phyloP scores from a whole-genome alignment of 768 basidiomycete genomes.

The Crassisporium funariophilum region DNA sequence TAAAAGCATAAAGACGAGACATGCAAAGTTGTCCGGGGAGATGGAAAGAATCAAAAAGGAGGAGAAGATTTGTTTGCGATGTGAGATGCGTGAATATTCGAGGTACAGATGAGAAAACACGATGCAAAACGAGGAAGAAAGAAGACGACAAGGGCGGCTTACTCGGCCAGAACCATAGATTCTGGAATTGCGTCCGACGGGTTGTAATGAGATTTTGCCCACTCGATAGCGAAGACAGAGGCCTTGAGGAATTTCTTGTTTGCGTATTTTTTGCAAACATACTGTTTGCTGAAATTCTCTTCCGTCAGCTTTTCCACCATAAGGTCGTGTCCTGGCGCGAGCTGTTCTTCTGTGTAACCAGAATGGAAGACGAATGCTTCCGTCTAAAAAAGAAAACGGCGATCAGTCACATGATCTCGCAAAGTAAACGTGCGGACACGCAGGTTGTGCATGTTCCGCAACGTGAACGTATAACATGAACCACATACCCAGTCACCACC shows the following conservation, averaged over 20 bases:
- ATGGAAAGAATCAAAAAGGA: conserved; percentile 17
- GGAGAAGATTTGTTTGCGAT: conserved; percentile 15
- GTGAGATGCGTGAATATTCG: conserved; percentile 13
- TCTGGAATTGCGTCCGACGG: conserved; percentile 37
- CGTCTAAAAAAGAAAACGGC: conserved; percentile 54
- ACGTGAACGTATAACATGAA: conserved; percentile 20
- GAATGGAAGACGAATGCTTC: conserved; percentile 93
- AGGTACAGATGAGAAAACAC: conserved; percentile 18
- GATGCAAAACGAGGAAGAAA: conserved; percentile 12
- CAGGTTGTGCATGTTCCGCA: conserved; percentile 12
- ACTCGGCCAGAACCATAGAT: conserved; percentile 49
- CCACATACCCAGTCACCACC: conserved; percentile 94
- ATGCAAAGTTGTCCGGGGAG: conserved; percentile 22
- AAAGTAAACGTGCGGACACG: conserved; percentile 6
- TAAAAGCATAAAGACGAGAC: conserved; percentile 27
- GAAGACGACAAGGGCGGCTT: conserved; percentile 14
- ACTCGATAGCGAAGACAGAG: conserved; percentile 73
- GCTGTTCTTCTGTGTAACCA: conserved; percentile 85
- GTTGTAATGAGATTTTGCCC: conserved; percentile 58
- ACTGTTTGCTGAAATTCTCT: conserved; percentile 76
- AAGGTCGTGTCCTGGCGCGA: conserved; percentile 77
- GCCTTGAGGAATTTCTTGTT: conserved; percentile 98
- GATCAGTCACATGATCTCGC: conserved; percentile 40
- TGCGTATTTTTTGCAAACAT: conserved; percentile 95
- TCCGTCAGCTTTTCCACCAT: conserved; percentile 84